A percentile compares a stretch with the other conserved stretches of the same genome.
phyloP scores from a whole-genome alignment of 768 basidiomycete genomes.

The Lactarius sanguifluus region DNA sequence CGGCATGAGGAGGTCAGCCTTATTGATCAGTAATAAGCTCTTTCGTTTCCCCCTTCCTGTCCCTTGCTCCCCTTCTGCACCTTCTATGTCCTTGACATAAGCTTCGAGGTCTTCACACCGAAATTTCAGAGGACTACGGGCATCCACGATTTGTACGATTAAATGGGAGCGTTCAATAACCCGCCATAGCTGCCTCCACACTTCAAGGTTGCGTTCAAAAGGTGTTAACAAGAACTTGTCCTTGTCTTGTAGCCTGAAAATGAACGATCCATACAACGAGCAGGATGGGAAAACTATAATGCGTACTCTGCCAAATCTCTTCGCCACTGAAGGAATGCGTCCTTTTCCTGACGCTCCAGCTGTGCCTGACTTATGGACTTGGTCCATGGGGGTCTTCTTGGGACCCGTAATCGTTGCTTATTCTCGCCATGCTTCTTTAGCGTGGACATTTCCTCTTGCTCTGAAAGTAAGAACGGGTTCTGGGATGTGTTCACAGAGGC shows the following conservation, averaged over 20 bases:
- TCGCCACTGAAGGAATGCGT: constrained; percentile 91
- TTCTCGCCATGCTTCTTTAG: constrained; percentile 74
- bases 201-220: constrained; percentile 96
- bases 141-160: constrained; percentile 94
- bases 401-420: constrained; percentile 75
- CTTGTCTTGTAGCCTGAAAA: constrained; percentile 74
- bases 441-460: constrained; percentile 76
- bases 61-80: constrained; percentile 75
- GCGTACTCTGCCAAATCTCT: constrained; percentile 87
- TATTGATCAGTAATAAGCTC: constrained; percentile 88
- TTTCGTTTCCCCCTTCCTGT: constrained; percentile 71
- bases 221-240: constrained; percentile 90
- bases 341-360: constrained; percentile 86
- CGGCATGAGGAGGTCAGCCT: constrained; percentile 86
- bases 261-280: neutral
- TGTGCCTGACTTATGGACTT: constrained; percentile 73
- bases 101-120: constrained; percentile 88
- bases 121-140: constrained; percentile 89
- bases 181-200: constrained; percentile 98
- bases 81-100: constrained; percentile 84
- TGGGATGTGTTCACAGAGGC: constrained; percentile 51
- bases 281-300: neutral
- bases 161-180: constrained; percentile 94
- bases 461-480: constrained; percentile 85
- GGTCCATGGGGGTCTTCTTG: constrained; percentile 87